Base-by-base conservation (phyloP, 106 monocot species). In the Alisma plantagoaquatica region DNA sequence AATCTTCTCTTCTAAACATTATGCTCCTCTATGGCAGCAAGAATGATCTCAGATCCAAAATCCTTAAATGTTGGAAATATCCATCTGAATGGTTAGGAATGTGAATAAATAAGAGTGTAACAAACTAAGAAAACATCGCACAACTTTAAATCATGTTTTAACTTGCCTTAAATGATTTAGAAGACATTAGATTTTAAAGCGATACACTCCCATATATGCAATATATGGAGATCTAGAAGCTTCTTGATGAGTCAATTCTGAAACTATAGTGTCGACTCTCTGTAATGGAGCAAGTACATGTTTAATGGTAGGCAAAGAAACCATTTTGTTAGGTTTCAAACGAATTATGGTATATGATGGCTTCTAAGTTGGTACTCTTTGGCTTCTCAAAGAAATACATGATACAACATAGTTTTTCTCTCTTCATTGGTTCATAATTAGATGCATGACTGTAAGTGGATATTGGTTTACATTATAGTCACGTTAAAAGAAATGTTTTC, bases 31-130 rank as follows among this genome's bases (percentile, higher is more conserved):
- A 51, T 33, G 7, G 62, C 62, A 49, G 24, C 51, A 16, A 51
- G 62, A 23, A 62, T 62, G 19, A 62, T 62, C 51, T 62, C 62
- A 9, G 62, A 62, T 26, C 62, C 62, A 27, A 62, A 62, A 18
- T 62, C 62, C n/a, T 62, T 62, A 14, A 51, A 29, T 16, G 23
- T 31, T 2, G 62, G 62, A n/a, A 50, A 62, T 3, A 15, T 18
- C 8, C 21, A 49, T 47, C 61, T 61, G 61, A 1, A 49, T 31
- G 12, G 24, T 1, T 11, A 4, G 4, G 17, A n/a, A 56, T 33
- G 41, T 19, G 3, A 15, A 31, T 56, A 4, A 33, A 46, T 6
- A 46, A 17, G 14, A 9, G 21, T 17, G 16, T 6, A 2, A 17
- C 21, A 17, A 6, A 17, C 6, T 16, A 46, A 17, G 16, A 46